Conservation (phyloP, 2,329 filamentous ascomycete genomes). For the Beauveria australis region DNA sequence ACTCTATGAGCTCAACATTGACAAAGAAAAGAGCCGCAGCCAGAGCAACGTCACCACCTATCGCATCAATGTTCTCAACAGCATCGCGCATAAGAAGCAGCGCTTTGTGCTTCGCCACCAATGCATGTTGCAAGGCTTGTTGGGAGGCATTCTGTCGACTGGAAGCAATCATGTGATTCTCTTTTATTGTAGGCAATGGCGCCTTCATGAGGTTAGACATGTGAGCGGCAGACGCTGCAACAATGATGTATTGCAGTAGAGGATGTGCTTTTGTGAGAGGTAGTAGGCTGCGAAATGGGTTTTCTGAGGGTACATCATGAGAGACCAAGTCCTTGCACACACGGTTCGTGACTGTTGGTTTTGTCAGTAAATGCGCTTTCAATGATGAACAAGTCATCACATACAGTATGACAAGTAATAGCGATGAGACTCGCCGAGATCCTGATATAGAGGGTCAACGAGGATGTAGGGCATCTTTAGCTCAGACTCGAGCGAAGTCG, state of each 20-base stretch:
- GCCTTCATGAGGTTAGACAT: conserved; percentile 34
- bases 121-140: conserved; percentile 32
- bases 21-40: conserved; percentile 41
- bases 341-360: conserved; percentile 32
- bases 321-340: conserved; percentile 47
- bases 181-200: conserved; percentile 18
- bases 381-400: background rate
- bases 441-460: conserved; percentile 40
- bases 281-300: conserved; percentile 39
- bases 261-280: conserved; percentile 32
- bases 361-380: background rate
- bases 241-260: conserved; percentile 37
- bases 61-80: conserved; percentile 28
- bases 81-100: conserved; percentile 33
- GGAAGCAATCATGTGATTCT: conserved; percentile 4
- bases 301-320: conserved; percentile 33
- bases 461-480: conserved; percentile 30
- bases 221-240: conserved; percentile 41
- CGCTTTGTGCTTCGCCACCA: conserved; percentile 37
- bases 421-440: conserved; percentile 40
- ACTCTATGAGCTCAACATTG: conserved; percentile 43
- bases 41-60: conserved; percentile 33
- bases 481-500: conserved; percentile 14
- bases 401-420: conserved; percentile 35
- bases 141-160: conserved; percentile 17